Conservation (phyloP, 2,329 filamentous ascomycete species). For the Penicillium verrucosum region DNA sequence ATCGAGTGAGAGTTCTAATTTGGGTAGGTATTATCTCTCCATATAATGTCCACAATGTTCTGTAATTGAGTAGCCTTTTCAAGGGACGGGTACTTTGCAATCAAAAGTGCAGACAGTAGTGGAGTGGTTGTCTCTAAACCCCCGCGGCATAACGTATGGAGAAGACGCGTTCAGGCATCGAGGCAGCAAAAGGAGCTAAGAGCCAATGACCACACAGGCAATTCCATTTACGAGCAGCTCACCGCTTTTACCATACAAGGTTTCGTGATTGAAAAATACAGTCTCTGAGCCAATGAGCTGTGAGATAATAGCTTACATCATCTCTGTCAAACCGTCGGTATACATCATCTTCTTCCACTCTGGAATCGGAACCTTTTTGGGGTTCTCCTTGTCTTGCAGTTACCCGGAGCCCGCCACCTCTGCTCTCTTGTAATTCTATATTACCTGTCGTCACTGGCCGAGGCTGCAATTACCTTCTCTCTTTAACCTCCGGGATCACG, state of each 20-base stretch:
- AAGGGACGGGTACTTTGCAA: not conserved
- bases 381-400: conserved; percentile 20
- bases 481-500: not conserved
- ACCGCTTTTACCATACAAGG: conserved; percentile 22
- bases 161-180: not conserved
- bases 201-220: conserved; percentile 16
- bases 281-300: not conserved
- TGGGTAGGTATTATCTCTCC: not conserved
- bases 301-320: conserved; percentile 14
- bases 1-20: not conserved
- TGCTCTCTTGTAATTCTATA: conserved; percentile 3
- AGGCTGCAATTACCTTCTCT: not conserved
- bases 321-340: conserved; percentile 2
- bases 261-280: conserved; percentile 2
- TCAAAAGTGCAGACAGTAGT: not conserved
- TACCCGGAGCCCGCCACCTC: conserved; percentile 20
- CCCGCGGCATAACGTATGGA: not conserved
- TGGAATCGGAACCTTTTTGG: conserved; percentile 15
- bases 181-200: conserved; percentile 2
- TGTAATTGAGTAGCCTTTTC: not conserved
- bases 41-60: not conserved
- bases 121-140: not conserved
- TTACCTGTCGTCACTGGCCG: conserved; percentile 5
- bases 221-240: conserved; percentile 20
- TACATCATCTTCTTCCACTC: conserved; percentile 17